These are phyloP conservation scores for Bipolaris zeicola DNA, from an alignment of 2,329 filamentous ascomycete species.

Conservation along the genomic window DNA sequence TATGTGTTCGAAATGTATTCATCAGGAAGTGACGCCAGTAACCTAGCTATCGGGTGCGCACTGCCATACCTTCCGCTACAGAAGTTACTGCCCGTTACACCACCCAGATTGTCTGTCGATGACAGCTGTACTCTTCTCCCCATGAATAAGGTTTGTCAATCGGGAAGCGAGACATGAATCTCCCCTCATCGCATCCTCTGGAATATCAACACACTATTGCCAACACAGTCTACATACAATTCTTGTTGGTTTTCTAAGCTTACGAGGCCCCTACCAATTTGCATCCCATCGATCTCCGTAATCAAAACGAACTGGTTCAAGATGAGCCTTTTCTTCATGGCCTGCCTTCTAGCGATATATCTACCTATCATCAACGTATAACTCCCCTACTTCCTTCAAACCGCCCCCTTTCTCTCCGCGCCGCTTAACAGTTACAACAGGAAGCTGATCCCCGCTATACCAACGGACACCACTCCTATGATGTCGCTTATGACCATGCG, in stretches of 20 bases:
- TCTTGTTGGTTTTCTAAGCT: neutral
- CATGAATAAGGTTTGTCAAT: neutral
- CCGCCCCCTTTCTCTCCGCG: neutral
- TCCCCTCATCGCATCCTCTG: too few species aligned
- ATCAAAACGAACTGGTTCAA: neutral
- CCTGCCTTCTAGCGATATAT: conserved; percentile 27
- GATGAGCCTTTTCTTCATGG: conserved; percentile 24
- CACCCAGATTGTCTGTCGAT: neutral
- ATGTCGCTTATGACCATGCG: conserved; percentile 9
- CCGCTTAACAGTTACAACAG: conserved; percentile 15
- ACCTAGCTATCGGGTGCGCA: neutral
- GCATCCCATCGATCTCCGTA: too few species aligned
- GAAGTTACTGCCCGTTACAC: neutral
- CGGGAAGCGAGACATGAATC: neutral
- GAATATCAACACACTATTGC: neutral
- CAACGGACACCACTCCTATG: conserved; percentile 12
- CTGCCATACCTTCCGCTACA: neutral
- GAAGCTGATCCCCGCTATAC: conserved; percentile 22
- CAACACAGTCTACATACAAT: neutral
- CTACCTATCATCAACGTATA: conserved; percentile 34
- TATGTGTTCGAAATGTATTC: neutral
- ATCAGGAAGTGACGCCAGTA: neutral
- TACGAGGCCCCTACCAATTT: too few species aligned
- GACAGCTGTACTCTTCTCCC: neutral
- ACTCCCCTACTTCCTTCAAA: conserved; percentile 15